Conservation (phyloP, 805 yeast genomes). For the Henningerozyma blattae region DNA sequence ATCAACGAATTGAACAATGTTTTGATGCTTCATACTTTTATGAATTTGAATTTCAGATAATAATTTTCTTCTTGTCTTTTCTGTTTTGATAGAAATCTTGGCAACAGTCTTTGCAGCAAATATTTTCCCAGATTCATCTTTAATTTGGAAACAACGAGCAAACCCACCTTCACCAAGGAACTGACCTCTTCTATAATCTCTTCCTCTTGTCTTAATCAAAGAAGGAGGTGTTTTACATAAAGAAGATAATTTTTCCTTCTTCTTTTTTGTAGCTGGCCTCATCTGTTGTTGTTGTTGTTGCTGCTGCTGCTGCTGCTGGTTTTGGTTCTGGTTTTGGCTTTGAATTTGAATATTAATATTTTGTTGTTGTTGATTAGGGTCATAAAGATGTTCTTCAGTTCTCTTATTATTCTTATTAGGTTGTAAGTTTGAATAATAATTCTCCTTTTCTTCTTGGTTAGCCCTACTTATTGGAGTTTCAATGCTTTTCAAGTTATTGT, state of each 20-base stretch:
- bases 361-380: too few relatives aligned
- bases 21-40: constrained; percentile 75
- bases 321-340: too few relatives aligned
- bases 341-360: too few relatives aligned
- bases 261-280: constrained; percentile 44
- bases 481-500: background rate
- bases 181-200: constrained; percentile 78
- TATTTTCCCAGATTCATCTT: constrained; percentile 71
- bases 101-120: constrained; percentile 97
- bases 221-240: constrained; percentile 94
- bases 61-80: constrained; percentile 71
- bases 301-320: too few relatives aligned
- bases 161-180: constrained; percentile 96
- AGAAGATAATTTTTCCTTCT: constrained; percentile 78
- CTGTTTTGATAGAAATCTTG: constrained; percentile 79
- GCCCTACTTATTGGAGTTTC: too few relatives aligned
- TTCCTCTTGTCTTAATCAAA: constrained; percentile 77
- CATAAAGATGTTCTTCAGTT: background rate
- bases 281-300: too few relatives aligned
- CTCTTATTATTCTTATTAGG: background rate
- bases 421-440: background rate
- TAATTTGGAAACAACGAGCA: constrained; percentile 97
- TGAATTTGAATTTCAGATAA: constrained; percentile 91
- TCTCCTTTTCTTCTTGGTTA: constrained; percentile 11
- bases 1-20: constrained; percentile 83